phyloP scores from a whole-genome alignment of 352 stramenopile genomes.

The Phytophthora pistaciae region DNA sequence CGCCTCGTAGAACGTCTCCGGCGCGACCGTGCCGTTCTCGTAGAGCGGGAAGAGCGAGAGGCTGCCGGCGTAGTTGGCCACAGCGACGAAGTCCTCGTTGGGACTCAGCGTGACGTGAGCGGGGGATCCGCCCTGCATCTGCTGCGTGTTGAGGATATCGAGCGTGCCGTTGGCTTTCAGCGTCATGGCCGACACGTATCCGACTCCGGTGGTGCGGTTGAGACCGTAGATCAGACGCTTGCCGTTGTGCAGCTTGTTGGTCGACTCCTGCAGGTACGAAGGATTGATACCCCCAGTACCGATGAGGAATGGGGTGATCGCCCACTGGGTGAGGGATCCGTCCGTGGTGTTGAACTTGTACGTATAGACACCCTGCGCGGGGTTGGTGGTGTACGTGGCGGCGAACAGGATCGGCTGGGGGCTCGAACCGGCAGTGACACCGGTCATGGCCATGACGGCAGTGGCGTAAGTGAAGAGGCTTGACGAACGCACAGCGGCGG shows the following conservation, averaged over 20 bases:
- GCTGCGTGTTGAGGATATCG: slow-evolving; percentile 47
- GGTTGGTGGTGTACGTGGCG: slow-evolving; percentile 58
- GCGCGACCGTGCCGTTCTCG: slow-evolving; percentile 42
- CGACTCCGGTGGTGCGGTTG: slow-evolving; percentile 42
- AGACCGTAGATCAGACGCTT: slow-evolving; percentile 51
- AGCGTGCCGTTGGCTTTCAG: slow-evolving; percentile 36
- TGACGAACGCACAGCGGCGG: neutral
- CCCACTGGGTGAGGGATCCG: slow-evolving; percentile 39
- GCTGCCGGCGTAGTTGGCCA: slow-evolving; percentile 65
- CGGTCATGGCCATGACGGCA: neutral
- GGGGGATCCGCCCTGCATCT: slow-evolving; percentile 46
- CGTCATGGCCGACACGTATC: slow-evolving; percentile 50
- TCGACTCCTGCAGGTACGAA: slow-evolving; percentile 51
- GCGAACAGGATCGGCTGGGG: slow-evolving; percentile 41
- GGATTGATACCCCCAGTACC: slow-evolving; percentile 50
- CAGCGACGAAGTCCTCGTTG: slow-evolving; percentile 53
- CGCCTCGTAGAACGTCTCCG: slow-evolving; percentile 37
- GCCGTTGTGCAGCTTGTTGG: slow-evolving; percentile 14
- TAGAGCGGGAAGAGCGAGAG: slow-evolving; percentile 57
- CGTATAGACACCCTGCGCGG: slow-evolving; percentile 52
- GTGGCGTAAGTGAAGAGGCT: slow-evolving; percentile 5
- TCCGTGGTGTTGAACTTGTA: slow-evolving; percentile 48
- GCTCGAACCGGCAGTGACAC: neutral
- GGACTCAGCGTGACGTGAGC: slow-evolving; percentile 54
- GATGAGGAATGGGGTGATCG: slow-evolving; percentile 38